Percentiles rank a stretch among this genome's conserved stretches.
phyloP scores from a whole-genome alignment of 2,329 filamentous ascomycete species.

The Dendrostoma leiphaemia region DNA sequence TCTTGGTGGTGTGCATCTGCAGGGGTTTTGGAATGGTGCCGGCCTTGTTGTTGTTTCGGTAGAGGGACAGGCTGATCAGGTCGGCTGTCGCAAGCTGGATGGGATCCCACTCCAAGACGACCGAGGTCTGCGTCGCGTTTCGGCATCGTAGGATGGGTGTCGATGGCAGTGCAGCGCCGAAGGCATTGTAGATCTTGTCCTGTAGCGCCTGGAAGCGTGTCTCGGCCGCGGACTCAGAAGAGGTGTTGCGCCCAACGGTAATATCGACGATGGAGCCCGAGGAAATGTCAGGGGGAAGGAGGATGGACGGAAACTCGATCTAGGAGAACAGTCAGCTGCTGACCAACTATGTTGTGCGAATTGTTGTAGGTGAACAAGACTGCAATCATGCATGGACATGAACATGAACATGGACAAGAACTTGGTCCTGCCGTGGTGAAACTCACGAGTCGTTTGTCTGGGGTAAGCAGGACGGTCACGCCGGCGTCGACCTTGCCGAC shows the following conservation, averaged over 20 bases:
- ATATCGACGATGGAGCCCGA: constrained; percentile 98
- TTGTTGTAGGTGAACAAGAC: no score
- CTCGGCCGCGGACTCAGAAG: constrained; percentile 73
- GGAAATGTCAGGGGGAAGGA: constrained; percentile 90
- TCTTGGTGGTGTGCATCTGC: constrained; percentile 93
- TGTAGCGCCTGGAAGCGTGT: constrained; percentile 82
- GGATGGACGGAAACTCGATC: constrained; percentile 98
- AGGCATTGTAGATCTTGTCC: constrained; percentile 80
- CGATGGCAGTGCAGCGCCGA: constrained; percentile 75
- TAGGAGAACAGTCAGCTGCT: constrained; percentile 36
- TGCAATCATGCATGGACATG: no score
- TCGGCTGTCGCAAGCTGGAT: constrained; percentile 90
- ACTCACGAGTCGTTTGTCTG: constrained; percentile 91
- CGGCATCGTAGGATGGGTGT: constrained; percentile 82
- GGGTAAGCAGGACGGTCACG: constrained; percentile 92
- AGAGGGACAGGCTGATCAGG: constrained; percentile 83
- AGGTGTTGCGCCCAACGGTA: constrained; percentile 82
- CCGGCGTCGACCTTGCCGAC: constrained; percentile 99
- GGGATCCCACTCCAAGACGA: constrained; percentile 97
- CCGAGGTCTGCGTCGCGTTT: constrained; percentile 97
- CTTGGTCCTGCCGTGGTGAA: neutral
- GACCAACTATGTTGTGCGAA: neutral
- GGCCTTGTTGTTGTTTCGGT: constrained; percentile 94
- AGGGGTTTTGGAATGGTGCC: constrained; percentile 87
- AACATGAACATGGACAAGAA: no score